Percentiles rank a stretch among this genome's conserved stretches.
Evolutionary conservation across 768 basidiomycete species (phyloP).

Genomic region (Trametes punicea): DNA sequence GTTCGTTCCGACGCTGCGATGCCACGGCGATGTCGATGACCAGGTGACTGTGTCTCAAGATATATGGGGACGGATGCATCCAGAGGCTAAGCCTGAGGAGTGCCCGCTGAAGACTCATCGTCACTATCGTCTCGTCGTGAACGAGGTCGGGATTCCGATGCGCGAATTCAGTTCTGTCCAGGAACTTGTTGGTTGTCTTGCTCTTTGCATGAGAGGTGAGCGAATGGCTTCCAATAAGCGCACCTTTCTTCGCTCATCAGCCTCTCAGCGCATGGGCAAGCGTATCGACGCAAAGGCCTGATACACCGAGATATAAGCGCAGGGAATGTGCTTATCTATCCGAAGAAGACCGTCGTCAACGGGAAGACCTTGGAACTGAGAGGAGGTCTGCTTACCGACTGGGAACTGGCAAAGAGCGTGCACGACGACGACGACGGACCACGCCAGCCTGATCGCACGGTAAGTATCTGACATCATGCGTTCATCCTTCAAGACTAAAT

Average conservation of each 20-base stretch:
- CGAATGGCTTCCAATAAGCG: background rate
- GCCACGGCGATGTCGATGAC: background rate
- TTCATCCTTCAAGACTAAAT: background rate
- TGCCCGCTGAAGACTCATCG: background rate
- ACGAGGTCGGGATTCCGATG: background rate
- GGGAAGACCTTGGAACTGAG: background rate
- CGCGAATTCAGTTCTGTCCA: background rate
- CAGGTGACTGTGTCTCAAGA: background rate
- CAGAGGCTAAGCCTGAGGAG: background rate
- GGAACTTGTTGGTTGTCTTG: background rate
- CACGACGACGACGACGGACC: background rate
- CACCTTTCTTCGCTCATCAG: too few species aligned
- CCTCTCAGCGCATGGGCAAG: background rate
- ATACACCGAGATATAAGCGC: slow-evolving; percentile 10
- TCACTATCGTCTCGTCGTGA: slow-evolving; percentile 5
- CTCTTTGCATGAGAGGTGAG: background rate
- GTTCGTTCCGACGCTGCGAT: background rate
- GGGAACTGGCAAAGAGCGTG: background rate
- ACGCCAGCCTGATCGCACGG: background rate
- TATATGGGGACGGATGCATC: background rate
- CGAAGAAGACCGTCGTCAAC: background rate
- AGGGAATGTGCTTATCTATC: background rate
- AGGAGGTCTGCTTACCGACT: background rate
- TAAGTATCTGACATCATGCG: background rate
- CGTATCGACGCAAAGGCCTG: background rate